phyloP scores from a whole-genome alignment of 31 red algal genomes.

The Endocladia muricata region DNA sequence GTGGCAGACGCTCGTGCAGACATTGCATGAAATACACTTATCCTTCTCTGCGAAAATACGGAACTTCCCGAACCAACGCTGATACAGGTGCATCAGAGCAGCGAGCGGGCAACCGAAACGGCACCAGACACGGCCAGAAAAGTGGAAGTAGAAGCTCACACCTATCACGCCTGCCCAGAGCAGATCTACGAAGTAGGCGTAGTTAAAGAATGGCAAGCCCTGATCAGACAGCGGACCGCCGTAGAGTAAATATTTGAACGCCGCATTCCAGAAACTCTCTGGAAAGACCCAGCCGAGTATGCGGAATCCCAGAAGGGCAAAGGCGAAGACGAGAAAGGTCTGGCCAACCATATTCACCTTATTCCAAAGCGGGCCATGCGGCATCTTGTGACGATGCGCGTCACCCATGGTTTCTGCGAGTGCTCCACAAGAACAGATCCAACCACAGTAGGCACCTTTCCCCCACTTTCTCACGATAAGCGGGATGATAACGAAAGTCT shows the following conservation, averaged over 20 bases:
- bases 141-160: background rate
- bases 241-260: background rate
- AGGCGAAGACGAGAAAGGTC: background rate
- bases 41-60: constrained; percentile 1
- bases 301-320: background rate
- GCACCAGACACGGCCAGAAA: constrained; percentile 2
- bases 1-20: constrained; percentile 4
- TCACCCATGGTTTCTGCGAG: constrained; percentile 1
- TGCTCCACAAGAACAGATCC: background rate
- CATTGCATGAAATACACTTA: constrained; percentile 13
- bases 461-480: no score
- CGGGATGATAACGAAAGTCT: no score
- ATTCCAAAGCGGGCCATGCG: background rate
- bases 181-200: constrained; percentile 3
- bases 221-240: background rate
- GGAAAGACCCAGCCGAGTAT: background rate
- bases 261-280: background rate
- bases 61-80: background rate
- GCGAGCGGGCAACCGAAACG: constrained; percentile 21
- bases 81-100: background rate
- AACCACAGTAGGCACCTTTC: background rate
- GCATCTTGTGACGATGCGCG: background rate
- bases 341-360: background rate
- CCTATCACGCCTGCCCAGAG: constrained; percentile 1
- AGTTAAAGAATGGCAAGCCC: background rate